Base-by-base conservation (phyloP, 495 filamentous ascomycete species). In the Penicillium salamii region DNA sequence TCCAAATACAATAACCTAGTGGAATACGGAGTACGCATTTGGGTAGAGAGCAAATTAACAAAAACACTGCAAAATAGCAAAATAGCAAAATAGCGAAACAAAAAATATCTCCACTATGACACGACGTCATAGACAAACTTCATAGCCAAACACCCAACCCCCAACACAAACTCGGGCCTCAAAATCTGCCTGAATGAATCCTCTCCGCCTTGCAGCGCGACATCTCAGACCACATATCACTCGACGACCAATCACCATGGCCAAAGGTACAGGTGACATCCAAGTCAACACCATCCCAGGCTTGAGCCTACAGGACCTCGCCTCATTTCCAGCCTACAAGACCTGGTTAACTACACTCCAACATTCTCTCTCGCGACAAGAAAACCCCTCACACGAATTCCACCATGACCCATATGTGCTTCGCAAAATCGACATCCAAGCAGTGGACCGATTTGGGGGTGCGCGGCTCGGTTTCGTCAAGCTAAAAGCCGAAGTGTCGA, bases 391-490 rank as follows among this genome's bases (percentile, higher is more conserved):
- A 23, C 90, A 96, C 61, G 78, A 85, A 42, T 95, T 95, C 66
- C 75, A 91, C 63, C 17, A 55, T 0, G 67, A 81, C 50, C 89
- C 89, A 3, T 95, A 92, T 68, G 54, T 71, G 7, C 79, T 96
- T 5, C 80, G 79, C 38, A 72, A 71, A 42, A 83, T 96, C 53
- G 79, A 82, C 2, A 71, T 95, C 53, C 88, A 95, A 60, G 67
- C 86, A 19, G 82, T 81, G 49, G 89, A 92, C 71, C 79, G 81
- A 26, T 95, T 90, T 54, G 82, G 83, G 37, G 62, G 70, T 1
- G 62, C 57, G 2, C 72, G 83, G 7, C 59, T 92, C 17, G 90
- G 91, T 8, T 96, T 96, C 62, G 49, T 95, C 15, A 95, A 95
- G 53, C 63, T 96, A 7, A 78, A 77, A 24, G 80, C 86, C 3